A percentile compares a stretch with the other conserved stretches of the same genome.
These are phyloP conservation scores for Inonotus hispidus DNA, from an alignment of 1,284 basidiomycete genomes.

Conservation along the genomic window DNA sequence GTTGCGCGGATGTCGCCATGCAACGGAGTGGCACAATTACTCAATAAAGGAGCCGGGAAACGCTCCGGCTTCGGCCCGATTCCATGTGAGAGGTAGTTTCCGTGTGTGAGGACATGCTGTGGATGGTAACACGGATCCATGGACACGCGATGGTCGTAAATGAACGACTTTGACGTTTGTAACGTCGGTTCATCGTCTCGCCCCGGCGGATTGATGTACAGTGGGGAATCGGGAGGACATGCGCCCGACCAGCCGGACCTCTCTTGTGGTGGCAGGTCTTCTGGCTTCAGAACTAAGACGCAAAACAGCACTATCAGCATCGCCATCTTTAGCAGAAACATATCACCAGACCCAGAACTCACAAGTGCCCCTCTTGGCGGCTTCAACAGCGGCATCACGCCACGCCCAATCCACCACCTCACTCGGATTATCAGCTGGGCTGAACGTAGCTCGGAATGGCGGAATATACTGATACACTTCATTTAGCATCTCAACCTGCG, in stretches of 20 bases:
- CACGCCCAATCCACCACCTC: conserved; percentile 28
- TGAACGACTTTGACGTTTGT: conserved; percentile 39
- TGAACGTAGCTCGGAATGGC: conserved; percentile 27
- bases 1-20: conserved; percentile 60
- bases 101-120: conserved; percentile 41
- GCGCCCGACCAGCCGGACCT: conserved; percentile 36
- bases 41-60: conserved; percentile 45
- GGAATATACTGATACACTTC: conserved; percentile 22
- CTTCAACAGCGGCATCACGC: conserved; percentile 23
- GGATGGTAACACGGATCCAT: conserved; percentile 63
- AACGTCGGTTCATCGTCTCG: conserved; percentile 20
- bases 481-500: conserved; percentile 11
- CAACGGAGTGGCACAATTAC: conserved; percentile 48
- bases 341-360: conserved; percentile 14
- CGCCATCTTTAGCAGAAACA: background rate
- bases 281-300: conserved; percentile 34
- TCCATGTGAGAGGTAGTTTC: conserved; percentile 47
- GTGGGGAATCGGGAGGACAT: conserved; percentile 37
- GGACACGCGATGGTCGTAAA: conserved; percentile 38
- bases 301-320: background rate
- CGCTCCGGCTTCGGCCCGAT: conserved; percentile 42
- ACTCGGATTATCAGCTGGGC: conserved; percentile 28
- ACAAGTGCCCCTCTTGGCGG: conserved; percentile 28
- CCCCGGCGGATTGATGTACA: conserved; percentile 23
- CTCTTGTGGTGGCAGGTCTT: conserved; percentile 30